Conservation (phyloP, 208 protist genomes). For the Trypanosoma congolense region DNA sequence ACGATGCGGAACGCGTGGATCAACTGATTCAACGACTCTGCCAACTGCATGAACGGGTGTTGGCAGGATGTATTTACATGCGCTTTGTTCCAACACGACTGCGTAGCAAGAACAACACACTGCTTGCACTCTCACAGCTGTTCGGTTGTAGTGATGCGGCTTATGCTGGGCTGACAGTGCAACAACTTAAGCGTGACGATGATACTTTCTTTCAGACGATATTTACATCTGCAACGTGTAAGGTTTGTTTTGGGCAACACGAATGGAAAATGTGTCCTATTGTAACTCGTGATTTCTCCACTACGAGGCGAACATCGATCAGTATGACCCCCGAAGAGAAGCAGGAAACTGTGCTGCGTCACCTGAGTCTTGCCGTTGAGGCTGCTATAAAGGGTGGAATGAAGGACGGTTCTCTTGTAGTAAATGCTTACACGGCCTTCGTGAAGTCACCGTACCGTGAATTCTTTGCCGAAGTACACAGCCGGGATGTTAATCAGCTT, state of each 20-base stretch:
- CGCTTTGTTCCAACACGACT: constrained; percentile 46
- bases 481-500: constrained; percentile 52
- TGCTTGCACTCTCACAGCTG: constrained; percentile 24
- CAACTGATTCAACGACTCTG: constrained; percentile 57
- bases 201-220: constrained; percentile 50
- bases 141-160: constrained; percentile 24
- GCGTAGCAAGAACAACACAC: constrained; percentile 32
- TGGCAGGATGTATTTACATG: constrained; percentile 78
- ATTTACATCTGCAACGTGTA: constrained; percentile 63
- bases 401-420: constrained; percentile 37
- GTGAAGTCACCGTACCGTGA: constrained; percentile 75
- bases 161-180: constrained; percentile 20
- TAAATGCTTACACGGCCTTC: constrained; percentile 75
- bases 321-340: constrained; percentile 71
- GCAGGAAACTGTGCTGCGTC: constrained; percentile 52
- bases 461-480: constrained; percentile 50
- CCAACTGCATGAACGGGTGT: constrained; percentile 64
- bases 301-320: constrained; percentile 30
- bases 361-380: constrained; percentile 35
- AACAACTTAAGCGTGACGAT: constrained; percentile 32
- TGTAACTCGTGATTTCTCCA: constrained; percentile 75
- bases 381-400: constrained; percentile 25
- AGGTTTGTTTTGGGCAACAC: constrained; percentile 74
- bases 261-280: constrained; percentile 72
- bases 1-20: constrained; percentile 61